Percentiles rank a stretch among this genome's conserved stretches.
These are phyloP conservation scores for Neonectria magnoliae DNA, from an alignment of 2,329 filamentous ascomycete species.

Conservation along the genomic window DNA sequence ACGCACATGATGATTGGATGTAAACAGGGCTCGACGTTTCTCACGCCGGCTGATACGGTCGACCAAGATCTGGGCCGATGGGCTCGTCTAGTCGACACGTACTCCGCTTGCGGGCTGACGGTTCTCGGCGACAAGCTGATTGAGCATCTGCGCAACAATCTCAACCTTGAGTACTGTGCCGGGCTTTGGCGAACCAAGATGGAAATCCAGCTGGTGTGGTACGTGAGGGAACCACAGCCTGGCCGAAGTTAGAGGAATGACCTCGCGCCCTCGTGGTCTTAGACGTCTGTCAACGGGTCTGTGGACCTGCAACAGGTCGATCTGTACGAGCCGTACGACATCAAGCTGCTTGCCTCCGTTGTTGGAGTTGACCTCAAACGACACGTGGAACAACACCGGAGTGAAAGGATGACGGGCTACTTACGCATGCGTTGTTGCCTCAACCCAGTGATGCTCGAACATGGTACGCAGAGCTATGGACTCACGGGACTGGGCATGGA, in stretches of 20 bases:
- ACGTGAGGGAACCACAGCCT: neutral
- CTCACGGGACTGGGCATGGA: conserved; percentile 16
- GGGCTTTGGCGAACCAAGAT: conserved; percentile 22
- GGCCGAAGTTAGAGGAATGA: conserved; percentile 7
- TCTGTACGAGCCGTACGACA: conserved; percentile 11
- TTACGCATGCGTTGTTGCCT: conserved; percentile 16
- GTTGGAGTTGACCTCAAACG: neutral
- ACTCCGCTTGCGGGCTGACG: conserved; percentile 20
- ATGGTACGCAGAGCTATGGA: neutral
- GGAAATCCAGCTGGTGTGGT: conserved; percentile 25
- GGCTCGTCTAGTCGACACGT: conserved; percentile 23
- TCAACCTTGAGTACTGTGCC: conserved; percentile 21
- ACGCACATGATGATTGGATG: conserved; percentile 4
- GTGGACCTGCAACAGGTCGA: conserved; percentile 14
- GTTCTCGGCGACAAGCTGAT: conserved; percentile 19
- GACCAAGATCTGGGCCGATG: conserved; percentile 15
- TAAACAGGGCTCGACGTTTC: conserved; percentile 3
- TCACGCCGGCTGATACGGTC: neutral
- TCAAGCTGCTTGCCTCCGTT: conserved; percentile 5
- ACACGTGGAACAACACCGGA: neutral
- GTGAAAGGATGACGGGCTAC: neutral
- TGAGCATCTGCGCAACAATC: conserved; percentile 15
- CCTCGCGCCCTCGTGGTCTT: conserved; percentile 26
- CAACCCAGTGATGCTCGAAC: conserved; percentile 14
- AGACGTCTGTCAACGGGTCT: conserved; percentile 19